Percentiles rank a stretch among this genome's conserved stretches.
Evolutionary conservation across 1,139 yeast genomes (phyloP).

Genomic region (Nakaseomyces glabratus): DNA sequence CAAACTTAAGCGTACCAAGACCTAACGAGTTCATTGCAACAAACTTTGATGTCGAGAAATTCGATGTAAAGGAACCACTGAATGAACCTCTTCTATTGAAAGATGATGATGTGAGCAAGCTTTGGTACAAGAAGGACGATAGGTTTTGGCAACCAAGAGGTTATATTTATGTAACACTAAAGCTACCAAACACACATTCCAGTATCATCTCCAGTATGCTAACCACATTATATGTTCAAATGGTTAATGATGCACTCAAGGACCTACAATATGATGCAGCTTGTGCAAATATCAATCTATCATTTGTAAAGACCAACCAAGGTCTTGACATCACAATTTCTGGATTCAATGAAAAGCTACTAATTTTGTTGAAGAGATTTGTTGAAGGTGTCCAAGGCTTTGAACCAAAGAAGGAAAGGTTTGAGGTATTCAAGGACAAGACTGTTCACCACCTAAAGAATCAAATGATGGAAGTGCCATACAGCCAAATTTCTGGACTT

Average conservation of each 20-base stretch:
- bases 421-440: conserved; percentile 58
- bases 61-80: conserved; percentile 33
- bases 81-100: conserved; percentile 43
- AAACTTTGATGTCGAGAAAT: conserved; percentile 51
- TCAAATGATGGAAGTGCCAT: conserved; percentile 67
- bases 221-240: conserved; percentile 54
- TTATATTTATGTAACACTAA: conserved; percentile 53
- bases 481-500: conserved; percentile 59
- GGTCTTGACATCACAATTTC: conserved; percentile 59
- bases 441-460: conserved; percentile 55
- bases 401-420: conserved; percentile 49
- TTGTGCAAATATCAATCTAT: conserved; percentile 64
- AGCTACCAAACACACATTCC: conserved; percentile 52
- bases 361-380: conserved; percentile 51
- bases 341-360: conserved; percentile 80
- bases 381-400: conserved; percentile 46
- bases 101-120: conserved; percentile 36
- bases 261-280: conserved; percentile 75
- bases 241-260: conserved; percentile 66
- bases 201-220: conserved; percentile 50
- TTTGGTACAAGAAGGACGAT: conserved; percentile 92
- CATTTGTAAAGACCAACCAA: conserved; percentile 52
- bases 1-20: conserved; percentile 50
- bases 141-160: conserved; percentile 86
- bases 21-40: conserved; percentile 75